Base-by-base conservation (phyloP, 352 stramenopile genomes). In the Globisporangium cystogenes region DNA sequence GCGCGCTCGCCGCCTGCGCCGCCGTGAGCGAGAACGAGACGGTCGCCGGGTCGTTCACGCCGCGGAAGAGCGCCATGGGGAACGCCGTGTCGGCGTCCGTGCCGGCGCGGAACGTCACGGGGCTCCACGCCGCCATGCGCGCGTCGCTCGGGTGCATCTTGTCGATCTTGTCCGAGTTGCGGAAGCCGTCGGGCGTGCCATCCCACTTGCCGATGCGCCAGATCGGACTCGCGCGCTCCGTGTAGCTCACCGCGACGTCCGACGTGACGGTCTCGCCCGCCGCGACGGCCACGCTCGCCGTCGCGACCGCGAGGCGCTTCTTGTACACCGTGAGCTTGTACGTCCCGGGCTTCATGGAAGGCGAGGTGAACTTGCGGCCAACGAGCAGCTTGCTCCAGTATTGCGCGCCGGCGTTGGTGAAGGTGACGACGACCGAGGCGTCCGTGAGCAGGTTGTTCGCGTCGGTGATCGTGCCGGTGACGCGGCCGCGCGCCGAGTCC, bases 321-420 rank as follows among this genome's bases (percentile, higher is more conserved):
- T 75, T 81, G 62, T 74, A 81, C 20, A 84, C 73, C 3, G 67
- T 75, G 7, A 75, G 53, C 16, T 70, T 84, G 52, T 84, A 84
- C 24, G 60, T 71, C 10, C 73, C 73, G 11, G 56, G 45, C 24
- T 70, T 65, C 73, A 84, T 84, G 36, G 62, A 40, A 1, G 73
- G 70, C 23, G 73, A 79, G 24, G 62, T 74, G 21, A 75, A 76
- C 0, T 48, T 59, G 35, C 53, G 55, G 3, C 26, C 26, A 10
- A 57, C 62, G 0, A n/a, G 57, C 49, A 74, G 26, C 46, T 68
- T 51, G 1, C 48, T 54, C 68, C 72, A 82, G 55, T 82, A 82
- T 55, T 82, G 72, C 2, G 72, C 72, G 14, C 57, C 49, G 0
- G 57, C 48, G 55, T 82, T 82, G 5, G 54, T 57, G 44, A 71